Percentiles rank a stretch among this genome's conserved stretches.
Conservation (phyloP, 805 yeast species). For the Nakazawaea laoshanensis region DNA sequence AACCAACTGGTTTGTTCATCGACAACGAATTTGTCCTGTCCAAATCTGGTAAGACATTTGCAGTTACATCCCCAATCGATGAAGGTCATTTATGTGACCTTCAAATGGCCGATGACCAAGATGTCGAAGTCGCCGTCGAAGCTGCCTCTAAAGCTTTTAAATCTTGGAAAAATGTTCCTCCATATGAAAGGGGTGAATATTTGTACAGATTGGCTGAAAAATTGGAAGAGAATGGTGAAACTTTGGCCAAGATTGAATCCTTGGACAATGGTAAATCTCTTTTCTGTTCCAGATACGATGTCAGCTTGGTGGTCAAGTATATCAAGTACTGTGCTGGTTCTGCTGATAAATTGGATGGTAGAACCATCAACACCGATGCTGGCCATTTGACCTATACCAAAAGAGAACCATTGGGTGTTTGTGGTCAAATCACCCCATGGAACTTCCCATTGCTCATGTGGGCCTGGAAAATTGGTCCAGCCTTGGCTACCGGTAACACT, state of each 20-base stretch:
- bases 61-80: conserved; percentile 41
- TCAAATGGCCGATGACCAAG: conserved; percentile 49
- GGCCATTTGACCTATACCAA: conserved; percentile 57
- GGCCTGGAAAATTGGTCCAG: conserved; percentile 76
- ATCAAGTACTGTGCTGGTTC: conserved; percentile 67
- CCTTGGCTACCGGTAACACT: conserved; percentile 70
- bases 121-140: conserved; percentile 62
- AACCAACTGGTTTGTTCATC: conserved; percentile 53
- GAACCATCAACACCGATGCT: conserved; percentile 53
- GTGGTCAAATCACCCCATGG: conserved; percentile 84
- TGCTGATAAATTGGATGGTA: conserved; percentile 63
- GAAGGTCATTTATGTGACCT: conserved; percentile 43
- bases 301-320: conserved; percentile 54
- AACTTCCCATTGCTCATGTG: conserved; percentile 77
- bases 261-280: conserved; percentile 74
- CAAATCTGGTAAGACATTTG: conserved; percentile 40
- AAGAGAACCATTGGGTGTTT: conserved; percentile 73
- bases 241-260: conserved; percentile 61
- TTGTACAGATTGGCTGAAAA: conserved; percentile 60
- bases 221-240: conserved; percentile 54
- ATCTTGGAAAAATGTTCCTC: conserved; percentile 54
- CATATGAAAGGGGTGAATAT: conserved; percentile 43
- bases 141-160: conserved; percentile 58
- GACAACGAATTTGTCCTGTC: conserved; percentile 48
- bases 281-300: conserved; percentile 58